A percentile compares a stretch with the other conserved stretches of the same genome.
Conservation (phyloP, 2,329 filamentous ascomycete genomes). For the Xylariaceae sp. region DNA sequence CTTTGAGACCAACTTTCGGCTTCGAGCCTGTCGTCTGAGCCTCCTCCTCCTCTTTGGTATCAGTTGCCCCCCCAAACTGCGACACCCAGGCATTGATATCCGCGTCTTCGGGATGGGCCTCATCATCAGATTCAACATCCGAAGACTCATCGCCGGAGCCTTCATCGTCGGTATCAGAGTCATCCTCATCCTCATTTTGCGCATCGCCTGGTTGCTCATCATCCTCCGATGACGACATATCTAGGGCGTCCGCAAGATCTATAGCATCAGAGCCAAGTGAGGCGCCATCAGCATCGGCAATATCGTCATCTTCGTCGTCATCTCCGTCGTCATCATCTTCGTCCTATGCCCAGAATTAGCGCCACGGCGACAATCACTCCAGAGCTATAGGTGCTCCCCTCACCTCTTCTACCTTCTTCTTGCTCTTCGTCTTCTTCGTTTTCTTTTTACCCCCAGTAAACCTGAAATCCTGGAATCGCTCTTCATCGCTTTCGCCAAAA, state of each 20-base stretch:
- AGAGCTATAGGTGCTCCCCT: conserved; percentile 30
- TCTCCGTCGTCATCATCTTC: conserved; percentile 57
- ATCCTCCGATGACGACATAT: conserved; percentile 43
- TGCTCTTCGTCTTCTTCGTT: conserved; percentile 32
- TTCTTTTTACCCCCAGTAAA: conserved; percentile 49
- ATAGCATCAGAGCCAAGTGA: conserved; percentile 58
- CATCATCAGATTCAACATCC: conserved; percentile 41
- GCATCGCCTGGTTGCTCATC: conserved; percentile 48
- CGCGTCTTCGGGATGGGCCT: conserved; percentile 48
- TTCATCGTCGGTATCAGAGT: conserved; percentile 41
- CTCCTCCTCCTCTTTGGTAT: conserved; percentile 48
- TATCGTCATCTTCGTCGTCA: conserved; percentile 51
- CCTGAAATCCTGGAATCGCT: conserved; percentile 71
- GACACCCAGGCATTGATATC: conserved; percentile 51
- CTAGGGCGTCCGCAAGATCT: conserved; percentile 54
- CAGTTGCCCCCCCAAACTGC: conserved; percentile 62
- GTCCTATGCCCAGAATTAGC: conserved; percentile 35
- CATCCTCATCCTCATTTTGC: conserved; percentile 43
- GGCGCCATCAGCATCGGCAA: conserved; percentile 54
- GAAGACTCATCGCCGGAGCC: conserved; percentile 40
- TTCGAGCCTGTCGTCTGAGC: conserved; percentile 51
- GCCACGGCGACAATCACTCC: background rate
- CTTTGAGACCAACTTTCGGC: conserved; percentile 68
- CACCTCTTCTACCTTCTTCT: conserved; percentile 45
- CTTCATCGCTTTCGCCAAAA: conserved; percentile 83